Evolutionary conservation across 2,329 filamentous ascomycete genomes (phyloP).

Genomic region (Raffaelea ambrosiae): DNA sequence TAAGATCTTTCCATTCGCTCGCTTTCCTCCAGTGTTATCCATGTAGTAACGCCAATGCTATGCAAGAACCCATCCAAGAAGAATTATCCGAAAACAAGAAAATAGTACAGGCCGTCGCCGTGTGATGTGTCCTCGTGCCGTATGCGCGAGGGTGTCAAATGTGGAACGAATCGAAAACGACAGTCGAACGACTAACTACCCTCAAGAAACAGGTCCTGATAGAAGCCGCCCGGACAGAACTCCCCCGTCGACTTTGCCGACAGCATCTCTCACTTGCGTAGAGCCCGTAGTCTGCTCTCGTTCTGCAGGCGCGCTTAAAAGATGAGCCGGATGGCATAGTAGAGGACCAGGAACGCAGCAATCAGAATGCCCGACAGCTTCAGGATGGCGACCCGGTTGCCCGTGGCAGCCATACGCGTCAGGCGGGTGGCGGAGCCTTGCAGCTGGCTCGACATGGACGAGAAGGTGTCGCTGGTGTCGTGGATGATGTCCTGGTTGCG

Average conservation of each 20-base stretch:
- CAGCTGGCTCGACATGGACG: slow-evolving; percentile 71
- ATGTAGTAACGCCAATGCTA: slow-evolving; percentile 5
- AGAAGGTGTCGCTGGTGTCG: slow-evolving; percentile 86
- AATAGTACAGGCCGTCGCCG: neutral
- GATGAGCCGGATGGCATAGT: slow-evolving; percentile 60
- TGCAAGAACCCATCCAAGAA: neutral
- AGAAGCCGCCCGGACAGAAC: too few relatives aligned
- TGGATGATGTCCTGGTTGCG: slow-evolving; percentile 83
- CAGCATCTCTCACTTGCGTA: too few relatives aligned
- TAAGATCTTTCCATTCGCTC: too few relatives aligned
- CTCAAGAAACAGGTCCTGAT: too few relatives aligned
- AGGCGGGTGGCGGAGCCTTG: slow-evolving; percentile 77
- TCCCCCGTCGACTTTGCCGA: too few relatives aligned
- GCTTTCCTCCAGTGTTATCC: too few relatives aligned
- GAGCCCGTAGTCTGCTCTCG: too few relatives aligned
- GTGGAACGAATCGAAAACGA: too few relatives aligned
- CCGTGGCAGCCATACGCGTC: slow-evolving; percentile 81
- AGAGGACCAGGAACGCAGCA: slow-evolving; percentile 63
- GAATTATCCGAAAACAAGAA: neutral
- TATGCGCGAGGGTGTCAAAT: too few relatives aligned
- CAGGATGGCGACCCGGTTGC: slow-evolving; percentile 84
- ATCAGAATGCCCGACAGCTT: slow-evolving; percentile 82
- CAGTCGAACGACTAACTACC: too few relatives aligned
- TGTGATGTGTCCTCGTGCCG: too few relatives aligned
- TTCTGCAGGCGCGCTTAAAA: too few relatives aligned